Conservation (phyloP, 306 rosid species). For the Sesbania bispinosa region DNA sequence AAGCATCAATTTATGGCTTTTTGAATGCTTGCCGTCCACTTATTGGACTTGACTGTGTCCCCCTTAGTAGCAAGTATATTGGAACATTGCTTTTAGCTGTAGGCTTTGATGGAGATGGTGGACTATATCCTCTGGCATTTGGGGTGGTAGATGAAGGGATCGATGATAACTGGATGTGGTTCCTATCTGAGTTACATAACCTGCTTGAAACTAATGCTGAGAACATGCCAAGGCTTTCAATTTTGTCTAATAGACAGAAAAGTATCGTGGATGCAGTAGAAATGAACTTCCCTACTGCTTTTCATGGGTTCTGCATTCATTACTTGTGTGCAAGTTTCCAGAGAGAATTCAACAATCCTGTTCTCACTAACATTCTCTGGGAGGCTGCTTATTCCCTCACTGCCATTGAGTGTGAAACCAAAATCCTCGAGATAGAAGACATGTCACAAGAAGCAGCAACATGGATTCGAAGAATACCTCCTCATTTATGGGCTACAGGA, state of each 20-base stretch:
- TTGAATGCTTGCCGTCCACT: conserved; percentile 74
- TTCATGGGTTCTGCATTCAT: conserved; percentile 77
- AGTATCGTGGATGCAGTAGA: conserved; percentile 67
- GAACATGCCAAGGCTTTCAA: conserved; percentile 76
- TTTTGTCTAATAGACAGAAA: conserved; percentile 65
- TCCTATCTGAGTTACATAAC: no score
- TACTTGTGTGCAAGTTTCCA: conserved; percentile 62
- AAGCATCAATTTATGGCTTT: conserved; percentile 76
- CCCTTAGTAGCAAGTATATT: conserved; percentile 67
- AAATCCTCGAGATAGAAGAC: conserved; percentile 59
- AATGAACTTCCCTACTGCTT: conserved; percentile 67
- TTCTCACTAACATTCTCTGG: conserved; percentile 56
- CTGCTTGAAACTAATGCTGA: conserved; percentile 72
- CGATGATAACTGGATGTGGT: conserved; percentile 77
- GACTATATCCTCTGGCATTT: conserved; percentile 68
- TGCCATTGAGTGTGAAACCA: conserved; percentile 57
- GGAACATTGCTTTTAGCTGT: conserved; percentile 67
- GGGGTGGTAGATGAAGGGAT: conserved; percentile 74
- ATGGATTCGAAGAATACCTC: conserved; percentile 66
- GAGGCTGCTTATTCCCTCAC: conserved; percentile 72
- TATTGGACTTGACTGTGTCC: conserved; percentile 61
- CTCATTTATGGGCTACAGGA: conserved; percentile 72
- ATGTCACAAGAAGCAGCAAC: conserved; percentile 65
- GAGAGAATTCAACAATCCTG: conserved; percentile 60
- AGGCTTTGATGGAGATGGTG: conserved; percentile 71